Conservation (phyloP, 2,329 filamentous ascomycete genomes). For the Phyllosticta citrichinensis region DNA sequence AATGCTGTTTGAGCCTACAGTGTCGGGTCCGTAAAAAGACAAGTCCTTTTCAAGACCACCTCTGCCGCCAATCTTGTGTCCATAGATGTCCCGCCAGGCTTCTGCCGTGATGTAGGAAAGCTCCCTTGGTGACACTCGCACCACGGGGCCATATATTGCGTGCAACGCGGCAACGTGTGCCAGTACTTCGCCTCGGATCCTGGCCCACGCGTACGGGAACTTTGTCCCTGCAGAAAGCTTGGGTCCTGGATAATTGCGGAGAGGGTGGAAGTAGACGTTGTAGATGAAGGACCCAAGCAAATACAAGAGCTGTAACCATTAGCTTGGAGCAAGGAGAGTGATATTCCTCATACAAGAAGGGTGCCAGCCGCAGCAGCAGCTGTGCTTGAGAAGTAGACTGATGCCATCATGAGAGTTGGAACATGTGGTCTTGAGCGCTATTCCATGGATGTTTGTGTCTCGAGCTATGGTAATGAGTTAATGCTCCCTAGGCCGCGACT, state of each 20-base stretch:
- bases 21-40: conserved; percentile 5
- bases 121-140: conserved; percentile 8
- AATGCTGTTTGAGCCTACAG: background rate
- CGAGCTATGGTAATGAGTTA: too few species aligned
- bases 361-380: background rate
- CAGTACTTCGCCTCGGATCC: background rate
- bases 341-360: background rate
- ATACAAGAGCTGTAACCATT: background rate
- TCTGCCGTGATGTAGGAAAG: conserved; percentile 8
- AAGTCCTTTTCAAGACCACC: conserved; percentile 8
- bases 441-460: too few species aligned
- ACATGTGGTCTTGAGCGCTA: too few species aligned
- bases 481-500: too few species aligned
- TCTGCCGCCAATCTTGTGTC: conserved; percentile 8
- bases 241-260: conserved; percentile 10
- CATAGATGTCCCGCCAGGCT: conserved; percentile 13
- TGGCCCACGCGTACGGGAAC: background rate
- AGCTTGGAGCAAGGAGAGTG: background rate
- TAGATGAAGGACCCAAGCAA: background rate
- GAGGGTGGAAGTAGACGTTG: conserved; percentile 10
- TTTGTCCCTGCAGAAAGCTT: conserved; percentile 2
- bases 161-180: background rate
- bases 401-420: background rate
- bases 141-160: conserved; percentile 9
- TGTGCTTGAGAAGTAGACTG: background rate